Evolutionary conservation across 2,329 filamentous ascomycete species (phyloP).

Genomic region (Ophiobolus disseminans): DNA sequence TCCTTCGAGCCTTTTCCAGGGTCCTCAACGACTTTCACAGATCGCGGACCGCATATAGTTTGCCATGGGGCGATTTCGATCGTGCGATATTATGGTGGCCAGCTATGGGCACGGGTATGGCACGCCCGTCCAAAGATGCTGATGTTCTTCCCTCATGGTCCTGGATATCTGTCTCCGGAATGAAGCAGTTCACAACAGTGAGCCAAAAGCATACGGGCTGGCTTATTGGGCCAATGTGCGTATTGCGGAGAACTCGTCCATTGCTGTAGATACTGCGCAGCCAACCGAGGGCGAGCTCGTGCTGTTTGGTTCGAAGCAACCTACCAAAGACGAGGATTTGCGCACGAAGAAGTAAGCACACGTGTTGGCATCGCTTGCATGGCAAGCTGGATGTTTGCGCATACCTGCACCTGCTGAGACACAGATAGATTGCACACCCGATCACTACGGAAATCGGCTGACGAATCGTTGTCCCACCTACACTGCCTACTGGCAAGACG

Average conservation of each 20-base stretch:
- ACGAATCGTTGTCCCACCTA: neutral
- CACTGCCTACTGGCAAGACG: neutral
- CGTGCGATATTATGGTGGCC: neutral
- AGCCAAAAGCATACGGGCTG: neutral
- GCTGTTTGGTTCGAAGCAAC: neutral
- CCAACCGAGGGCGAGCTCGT: neutral
- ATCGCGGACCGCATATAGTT: neutral
- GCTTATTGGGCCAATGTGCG: neutral
- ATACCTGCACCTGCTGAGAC: neutral
- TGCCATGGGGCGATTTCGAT: constrained; percentile 5
- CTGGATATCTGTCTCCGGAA: neutral
- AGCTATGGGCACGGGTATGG: neutral
- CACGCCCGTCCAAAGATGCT: neutral
- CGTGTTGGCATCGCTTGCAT: neutral
- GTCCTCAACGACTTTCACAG: neutral
- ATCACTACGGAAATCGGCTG: neutral
- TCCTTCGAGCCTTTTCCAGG: constrained; percentile 5
- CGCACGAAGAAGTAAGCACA: neutral
- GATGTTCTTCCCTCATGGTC: neutral
- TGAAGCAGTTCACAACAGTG: neutral
- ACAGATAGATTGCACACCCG: neutral
- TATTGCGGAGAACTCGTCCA: neutral
- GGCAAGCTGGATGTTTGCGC: neutral
- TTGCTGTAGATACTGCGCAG: neutral
- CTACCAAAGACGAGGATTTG: neutral